Evolutionary conservation across 352 stramenopile genomes (phyloP), one percentile per base, ranked within the genome.

Genomic region (Globisporangium ultimum): DNA sequence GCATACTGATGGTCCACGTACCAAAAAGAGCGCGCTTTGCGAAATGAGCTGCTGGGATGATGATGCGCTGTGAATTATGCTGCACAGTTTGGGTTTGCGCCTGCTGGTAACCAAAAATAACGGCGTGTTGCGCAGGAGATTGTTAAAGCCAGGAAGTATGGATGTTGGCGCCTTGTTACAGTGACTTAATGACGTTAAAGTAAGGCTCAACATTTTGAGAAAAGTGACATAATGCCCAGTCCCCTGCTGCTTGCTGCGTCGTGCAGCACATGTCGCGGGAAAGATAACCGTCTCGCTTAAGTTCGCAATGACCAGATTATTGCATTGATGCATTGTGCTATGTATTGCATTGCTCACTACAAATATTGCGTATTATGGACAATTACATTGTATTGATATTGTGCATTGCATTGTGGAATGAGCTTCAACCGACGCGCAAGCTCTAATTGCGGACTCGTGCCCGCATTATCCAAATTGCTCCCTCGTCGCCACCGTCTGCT

Each of bases 1-100:
- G 60, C 72, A 74, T 71, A 6, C 15, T 58, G 28, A 15, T 20
- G 32, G 15, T 15, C 40, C 28, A 36, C 28, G 28, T 36, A 10
- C 28, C 28, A 36, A 10, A 1, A 1, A 11, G 5, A 36, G 28
- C 4, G 28, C 28, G 28, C 28, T 36, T 36, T 10, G 8, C 5
- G 28, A 10, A 36, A 36, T 36, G 28, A 36, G 28, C 28, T 36
- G 28, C 28, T 36, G 28, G 28, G 28, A 36, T 36, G 8, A 28
- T 28, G 24, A 28, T 28, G 24, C 24, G 24, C 24, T 2, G 5
- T 5, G 24, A 28, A 28, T 28, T 28, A 28, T 5, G 24, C 24
- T 28, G 24, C 24, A 28, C 24, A 28, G 24, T 28, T 43, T 43
- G 38, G 38, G 10, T 43, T 41, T 41, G 36, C 12, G 36, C 12